phyloP scores from a whole-genome alignment of 2,329 filamentous ascomycete species.

The Penicillium fuscoglaucum region DNA sequence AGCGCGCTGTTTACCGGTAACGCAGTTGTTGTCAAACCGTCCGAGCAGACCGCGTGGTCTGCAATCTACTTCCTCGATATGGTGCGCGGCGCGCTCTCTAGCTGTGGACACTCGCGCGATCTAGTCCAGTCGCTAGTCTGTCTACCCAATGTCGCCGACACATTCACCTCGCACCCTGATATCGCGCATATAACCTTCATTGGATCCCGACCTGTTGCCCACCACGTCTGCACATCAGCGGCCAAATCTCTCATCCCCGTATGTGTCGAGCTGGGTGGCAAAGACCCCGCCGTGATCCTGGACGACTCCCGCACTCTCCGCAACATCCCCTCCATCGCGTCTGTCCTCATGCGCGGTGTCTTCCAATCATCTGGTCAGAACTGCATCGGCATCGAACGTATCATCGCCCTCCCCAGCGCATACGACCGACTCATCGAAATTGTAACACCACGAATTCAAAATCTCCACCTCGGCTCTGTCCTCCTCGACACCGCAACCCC shows the following conservation, averaged over 20 bases:
- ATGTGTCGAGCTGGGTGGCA: slow-evolving; percentile 88
- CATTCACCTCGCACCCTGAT: slow-evolving; percentile 79
- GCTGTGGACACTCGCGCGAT: slow-evolving; percentile 77
- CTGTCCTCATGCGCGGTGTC: slow-evolving; percentile 84
- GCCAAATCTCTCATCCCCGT: slow-evolving; percentile 84
- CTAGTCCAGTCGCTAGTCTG: slow-evolving; percentile 84
- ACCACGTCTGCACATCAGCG: slow-evolving; percentile 82
- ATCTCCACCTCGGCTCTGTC: slow-evolving; percentile 72
- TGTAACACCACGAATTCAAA: slow-evolving; percentile 71
- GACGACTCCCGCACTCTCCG: slow-evolving; percentile 65
- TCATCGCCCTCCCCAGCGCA: slow-evolving; percentile 74
- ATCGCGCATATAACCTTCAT: slow-evolving; percentile 95
- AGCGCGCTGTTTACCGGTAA: slow-evolving; percentile 90
- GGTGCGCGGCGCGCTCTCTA: slow-evolving; percentile 72
- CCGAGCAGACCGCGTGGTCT: slow-evolving; percentile 94
- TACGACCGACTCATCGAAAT: slow-evolving; percentile 71
- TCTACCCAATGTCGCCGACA: slow-evolving; percentile 78
- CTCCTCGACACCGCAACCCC: slow-evolving; percentile 52
- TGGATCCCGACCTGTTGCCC: slow-evolving; percentile 81
- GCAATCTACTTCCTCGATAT: slow-evolving; percentile 78
- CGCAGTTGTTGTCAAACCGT: slow-evolving; percentile 87
- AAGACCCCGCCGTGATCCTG: slow-evolving; percentile 87
- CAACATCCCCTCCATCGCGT: slow-evolving; percentile 69
- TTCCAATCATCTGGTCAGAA: slow-evolving; percentile 97
- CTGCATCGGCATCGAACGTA: slow-evolving; percentile 93